These are phyloP conservation scores for Chytriomyces confervae DNA, from an alignment of 192 early-diverging fungal genomes.

Conservation along the genomic window DNA sequence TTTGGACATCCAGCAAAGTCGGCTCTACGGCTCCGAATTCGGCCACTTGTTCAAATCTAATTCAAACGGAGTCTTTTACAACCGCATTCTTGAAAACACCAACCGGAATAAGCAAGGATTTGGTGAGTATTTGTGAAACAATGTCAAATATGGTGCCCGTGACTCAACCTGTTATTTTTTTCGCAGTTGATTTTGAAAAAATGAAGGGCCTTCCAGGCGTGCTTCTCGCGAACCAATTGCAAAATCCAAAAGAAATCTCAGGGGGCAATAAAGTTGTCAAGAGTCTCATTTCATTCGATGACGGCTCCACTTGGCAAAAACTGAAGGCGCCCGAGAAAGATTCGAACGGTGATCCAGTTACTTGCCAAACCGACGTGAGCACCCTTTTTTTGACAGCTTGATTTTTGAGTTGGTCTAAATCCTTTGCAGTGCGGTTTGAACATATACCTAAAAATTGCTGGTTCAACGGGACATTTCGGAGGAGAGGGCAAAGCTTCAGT, in stretches of 20 bases:
- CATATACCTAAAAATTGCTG: slow-evolving; percentile 28
- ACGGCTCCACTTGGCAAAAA: slow-evolving; percentile 76
- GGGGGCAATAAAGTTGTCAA: slow-evolving; percentile 66
- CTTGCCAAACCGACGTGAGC: slow-evolving; percentile 19
- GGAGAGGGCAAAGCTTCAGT: slow-evolving; percentile 27
- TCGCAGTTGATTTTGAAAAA: slow-evolving; percentile 86
- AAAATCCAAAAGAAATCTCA: slow-evolving; percentile 71
- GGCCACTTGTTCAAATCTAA: slow-evolving; percentile 92
- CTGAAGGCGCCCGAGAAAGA: slow-evolving; percentile 62
- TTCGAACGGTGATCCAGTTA: slow-evolving; percentile 25
- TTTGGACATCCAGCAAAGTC: slow-evolving; percentile 46
- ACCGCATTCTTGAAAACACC: slow-evolving; percentile 75
- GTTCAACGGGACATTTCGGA: background rate
- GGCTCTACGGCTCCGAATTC: slow-evolving; percentile 61
- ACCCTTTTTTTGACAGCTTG: background rate
- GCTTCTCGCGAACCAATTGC: slow-evolving; percentile 86
- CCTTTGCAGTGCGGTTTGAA: slow-evolving; percentile 33
- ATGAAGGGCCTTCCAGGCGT: slow-evolving; percentile 86
- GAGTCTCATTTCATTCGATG: slow-evolving; percentile 87
- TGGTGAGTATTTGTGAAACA: slow-evolving; percentile 11
- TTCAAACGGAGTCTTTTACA: slow-evolving; percentile 81
- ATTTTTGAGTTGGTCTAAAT: slow-evolving; percentile 1
- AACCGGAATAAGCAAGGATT: slow-evolving; percentile 74
- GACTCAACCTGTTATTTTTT: slow-evolving; percentile 8
- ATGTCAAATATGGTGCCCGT: background rate